Base-by-base conservation (phyloP, 192 early-diverging fungal species). In the Spinellus fusiger region DNA sequence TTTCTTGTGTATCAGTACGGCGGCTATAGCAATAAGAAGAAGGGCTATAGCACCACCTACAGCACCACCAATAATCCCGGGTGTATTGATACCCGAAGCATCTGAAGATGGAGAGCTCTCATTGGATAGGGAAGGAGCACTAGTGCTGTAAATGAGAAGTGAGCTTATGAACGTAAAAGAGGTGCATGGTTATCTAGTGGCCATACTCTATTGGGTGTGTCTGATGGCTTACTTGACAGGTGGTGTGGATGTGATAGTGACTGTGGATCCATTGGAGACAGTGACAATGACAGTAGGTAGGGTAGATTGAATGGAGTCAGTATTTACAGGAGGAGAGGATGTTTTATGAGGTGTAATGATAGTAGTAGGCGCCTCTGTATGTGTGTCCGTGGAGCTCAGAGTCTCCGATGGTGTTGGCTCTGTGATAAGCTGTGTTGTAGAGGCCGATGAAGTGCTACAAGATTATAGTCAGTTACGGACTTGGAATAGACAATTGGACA, bases 211-310 rank as follows among this genome's bases (percentile, higher is more conserved):
- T 9, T 8, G 37, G 22, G 37, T 22, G 5, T 54, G 32, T 55
- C 34, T 55, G 20, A 35, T 3, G 13, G 31, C 59, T 61, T 61
- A 61, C 59, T 46, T 61, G 15, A 48, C 49, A 7, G 59, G 59
- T 15, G 51, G 34, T 3, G 51, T 48, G 26, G 59, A 51, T 25
- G 49, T 51, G 7, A 61, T 8, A 34, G 59, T 61, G 48, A 61
- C 7, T 5, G 48, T 61, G 47, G 32, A 8, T 54, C n/a, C n/a
- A n/a, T n/a, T n/a, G n/a, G n/a, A n/a, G n/a, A n/a, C 51, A 35
- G 49, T 51, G 7, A 61, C 15, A 34, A 49, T 61, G 48, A 61
- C 7, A 10, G 48, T 61, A 52, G 32, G 7, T 54, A 35, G n/a
- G 68, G 38, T 56, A 48, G 23, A 28, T 47, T 29, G 31, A 26